phyloP scores from a whole-genome alignment of 768 basidiomycete genomes.

The Gymnopilus dilepis region DNA sequence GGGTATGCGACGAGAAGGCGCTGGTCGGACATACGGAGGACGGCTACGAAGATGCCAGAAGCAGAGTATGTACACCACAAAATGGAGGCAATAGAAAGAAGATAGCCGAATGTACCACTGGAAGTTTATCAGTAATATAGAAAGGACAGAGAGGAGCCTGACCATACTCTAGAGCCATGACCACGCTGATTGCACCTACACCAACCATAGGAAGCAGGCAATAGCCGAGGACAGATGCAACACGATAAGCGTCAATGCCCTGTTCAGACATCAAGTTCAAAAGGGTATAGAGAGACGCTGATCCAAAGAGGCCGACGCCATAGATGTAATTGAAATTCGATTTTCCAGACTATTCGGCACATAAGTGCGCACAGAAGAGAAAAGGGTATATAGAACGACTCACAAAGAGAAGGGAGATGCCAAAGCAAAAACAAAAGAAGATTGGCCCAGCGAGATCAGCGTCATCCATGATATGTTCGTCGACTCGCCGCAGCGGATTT shows the following conservation, averaged over 20 bases:
- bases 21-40: slow-evolving; percentile 95
- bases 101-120: slow-evolving; percentile 85
- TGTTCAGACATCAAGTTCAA: slow-evolving; percentile 97
- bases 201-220: slow-evolving; percentile 97
- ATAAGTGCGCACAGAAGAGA: slow-evolving; percentile 13
- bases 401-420: slow-evolving; percentile 89
- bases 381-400: slow-evolving; percentile 37
- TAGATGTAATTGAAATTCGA: slow-evolving; percentile 99
- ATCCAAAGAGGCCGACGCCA: slow-evolving; percentile 95
- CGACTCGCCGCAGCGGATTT: slow-evolving; percentile 84
- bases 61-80: slow-evolving; percentile 98
- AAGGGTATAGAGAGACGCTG: slow-evolving; percentile 88
- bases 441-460: slow-evolving; percentile 97
- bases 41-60: slow-evolving; percentile 93
- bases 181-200: slow-evolving; percentile 86
- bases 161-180: slow-evolving; percentile 86
- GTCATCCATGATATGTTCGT: slow-evolving; percentile 98
- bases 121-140: slow-evolving; percentile 15
- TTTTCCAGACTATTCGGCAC: slow-evolving; percentile 81
- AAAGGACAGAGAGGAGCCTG: slow-evolving; percentile 6
- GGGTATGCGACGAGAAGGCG: slow-evolving; percentile 96
- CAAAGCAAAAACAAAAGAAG: slow-evolving; percentile 95
- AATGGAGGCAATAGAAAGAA: slow-evolving; percentile 82
- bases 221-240: slow-evolving; percentile 94
- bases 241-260: slow-evolving; percentile 94